These are phyloP conservation scores for Sporothrix pseudoabietina DNA, from an alignment of 2,329 filamentous ascomycete species.

Conservation along the genomic window DNA sequence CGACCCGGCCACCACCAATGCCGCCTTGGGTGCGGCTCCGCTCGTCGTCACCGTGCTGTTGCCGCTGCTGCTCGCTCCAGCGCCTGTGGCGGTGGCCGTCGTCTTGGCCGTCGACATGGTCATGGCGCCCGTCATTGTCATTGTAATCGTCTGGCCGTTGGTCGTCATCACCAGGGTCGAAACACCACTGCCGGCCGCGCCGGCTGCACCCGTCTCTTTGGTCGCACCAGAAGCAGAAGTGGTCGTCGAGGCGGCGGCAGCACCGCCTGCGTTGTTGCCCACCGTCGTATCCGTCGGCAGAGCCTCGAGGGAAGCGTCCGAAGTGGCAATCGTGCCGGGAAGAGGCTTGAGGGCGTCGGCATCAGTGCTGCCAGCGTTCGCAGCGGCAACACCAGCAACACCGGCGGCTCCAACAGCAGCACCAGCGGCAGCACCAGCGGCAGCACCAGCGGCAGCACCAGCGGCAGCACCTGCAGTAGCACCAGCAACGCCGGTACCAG, in stretches of 20 bases:
- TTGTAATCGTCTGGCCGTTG: slow-evolving; percentile 30
- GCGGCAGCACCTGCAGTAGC: background rate
- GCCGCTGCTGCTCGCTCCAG: background rate
- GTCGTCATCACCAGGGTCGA: slow-evolving; percentile 33
- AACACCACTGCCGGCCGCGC: slow-evolving; percentile 24
- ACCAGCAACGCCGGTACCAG: background rate
- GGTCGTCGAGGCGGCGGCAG: background rate
- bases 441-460: background rate
- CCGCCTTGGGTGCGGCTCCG: background rate
- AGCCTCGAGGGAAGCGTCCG: slow-evolving; percentile 22
- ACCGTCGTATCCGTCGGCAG: slow-evolving; percentile 29
- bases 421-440: background rate
- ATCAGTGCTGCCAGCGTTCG: background rate
- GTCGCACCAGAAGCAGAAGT: background rate
- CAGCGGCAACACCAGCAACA: background rate
- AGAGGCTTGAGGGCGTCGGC: slow-evolving; percentile 27
- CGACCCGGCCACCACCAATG: slow-evolving; percentile 2
- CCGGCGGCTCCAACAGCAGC: background rate
- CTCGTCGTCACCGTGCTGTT: background rate
- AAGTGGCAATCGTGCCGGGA: slow-evolving; percentile 26
- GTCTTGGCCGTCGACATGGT: slow-evolving; percentile 8
- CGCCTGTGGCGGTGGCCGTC: slow-evolving; percentile 27
- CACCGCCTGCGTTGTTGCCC: background rate
- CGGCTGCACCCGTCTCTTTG: background rate
- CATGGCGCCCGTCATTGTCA: slow-evolving; percentile 31